Evolutionary conservation across 2,329 filamentous ascomycete genomes (phyloP).

Genomic region (Aspergillus sclerotialis): DNA sequence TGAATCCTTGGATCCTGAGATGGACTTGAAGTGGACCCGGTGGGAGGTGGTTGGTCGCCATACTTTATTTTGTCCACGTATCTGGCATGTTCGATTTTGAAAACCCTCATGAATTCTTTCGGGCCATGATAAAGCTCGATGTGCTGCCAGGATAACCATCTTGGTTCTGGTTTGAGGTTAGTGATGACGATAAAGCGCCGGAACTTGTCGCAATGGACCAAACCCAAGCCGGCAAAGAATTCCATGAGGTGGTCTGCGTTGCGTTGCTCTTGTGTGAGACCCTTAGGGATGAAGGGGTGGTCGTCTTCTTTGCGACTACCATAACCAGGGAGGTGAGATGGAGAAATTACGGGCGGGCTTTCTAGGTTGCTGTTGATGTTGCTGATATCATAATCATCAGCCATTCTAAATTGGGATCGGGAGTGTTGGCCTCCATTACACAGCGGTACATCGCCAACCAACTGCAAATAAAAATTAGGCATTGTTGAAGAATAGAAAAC

Average conservation of each 20-base stretch:
- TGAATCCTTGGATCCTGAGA: no score
- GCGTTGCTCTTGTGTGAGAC: conserved; percentile 19
- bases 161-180: conserved; percentile 10
- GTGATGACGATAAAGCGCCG: conserved; percentile 27
- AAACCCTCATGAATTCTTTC: conserved; percentile 8
- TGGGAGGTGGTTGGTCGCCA: no score
- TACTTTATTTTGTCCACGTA: no score
- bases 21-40: no score
- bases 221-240: conserved; percentile 31
- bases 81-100: conserved; percentile 11
- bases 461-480: conserved; percentile 7
- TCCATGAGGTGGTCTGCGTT: conserved; percentile 32
- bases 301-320: conserved; percentile 19
- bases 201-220: conserved; percentile 24
- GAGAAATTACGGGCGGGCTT: conserved; percentile 23
- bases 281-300: conserved; percentile 15
- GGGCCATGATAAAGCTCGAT: conserved; percentile 10
- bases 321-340: conserved; percentile 19
- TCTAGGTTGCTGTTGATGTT: conserved; percentile 14
- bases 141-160: conserved; percentile 27
- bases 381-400: conserved; percentile 7
- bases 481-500: background rate
- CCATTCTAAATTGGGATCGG: background rate
- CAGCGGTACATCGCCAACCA: conserved; percentile 21
- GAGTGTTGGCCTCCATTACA: conserved; percentile 15